Base-by-base conservation (phyloP, 139 green algal genomes). In the Chlorella sp. region DNA sequence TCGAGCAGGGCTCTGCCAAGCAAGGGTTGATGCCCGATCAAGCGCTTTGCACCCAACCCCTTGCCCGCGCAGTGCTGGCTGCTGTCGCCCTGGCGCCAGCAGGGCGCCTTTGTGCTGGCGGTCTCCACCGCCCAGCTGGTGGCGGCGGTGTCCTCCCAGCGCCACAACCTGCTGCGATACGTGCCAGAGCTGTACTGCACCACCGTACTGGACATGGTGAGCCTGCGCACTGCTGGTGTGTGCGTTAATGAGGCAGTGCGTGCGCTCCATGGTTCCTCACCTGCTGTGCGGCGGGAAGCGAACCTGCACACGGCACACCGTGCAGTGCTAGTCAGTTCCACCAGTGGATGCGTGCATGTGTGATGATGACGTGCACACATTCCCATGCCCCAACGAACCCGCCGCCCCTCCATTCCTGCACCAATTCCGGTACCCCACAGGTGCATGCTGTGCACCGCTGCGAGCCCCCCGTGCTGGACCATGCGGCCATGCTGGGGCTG, bases 111-210 rank as follows among this genome's bases (percentile, higher is more conserved):
- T 51, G 65, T 84, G 67, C 70, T 89, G 56, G 41, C 74, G 0
- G 60, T 84, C 24, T 24, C 65, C 81, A 65, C 46, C 11, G 87
- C 80, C 6, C 85, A 64, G 87, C 69, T 92, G 86, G 67, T 92
- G 62, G 72, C 79, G 60, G 80, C 87, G 30, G 54, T 80, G 46
- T 38, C 69, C 16, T 36, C 64, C 16, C 70, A 80, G 26, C 64
- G 83, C 28, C 48, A 75, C 43, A 70, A 73, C 28, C 88, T 94
- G 68, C 88, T 96, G 56, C 68, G 81, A 0, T 95, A 93, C 72
- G 84, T 94, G 32, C 90, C 94, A 0, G 94, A 97, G 83, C 84
- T 91, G 16, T 96, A 96, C 73, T 20, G 95, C 43, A 91, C 95
- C 65, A 68, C 85, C 30, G 40, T 91, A 46, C 80, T 96, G 70